phyloP scores from a whole-genome alignment of 2,329 filamentous ascomycete genomes.

The Podosphaera leucotricha region DNA sequence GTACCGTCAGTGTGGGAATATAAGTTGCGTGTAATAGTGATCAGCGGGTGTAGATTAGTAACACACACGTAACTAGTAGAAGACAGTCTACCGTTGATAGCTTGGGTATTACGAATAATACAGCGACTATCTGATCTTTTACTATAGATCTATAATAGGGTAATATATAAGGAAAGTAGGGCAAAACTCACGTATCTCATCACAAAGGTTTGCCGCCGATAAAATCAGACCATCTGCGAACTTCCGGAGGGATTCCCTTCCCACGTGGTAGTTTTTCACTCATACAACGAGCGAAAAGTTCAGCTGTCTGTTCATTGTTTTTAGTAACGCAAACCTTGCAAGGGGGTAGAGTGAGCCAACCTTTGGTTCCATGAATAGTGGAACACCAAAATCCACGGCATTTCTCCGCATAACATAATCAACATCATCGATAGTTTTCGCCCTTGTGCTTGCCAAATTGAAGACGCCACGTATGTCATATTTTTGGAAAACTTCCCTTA shows the following conservation, averaged over 20 bases:
- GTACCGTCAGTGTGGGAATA: too few species aligned
- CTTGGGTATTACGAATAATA: too few species aligned
- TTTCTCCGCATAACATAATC: constrained; percentile 98
- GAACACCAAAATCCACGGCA: constrained; percentile 93
- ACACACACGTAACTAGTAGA: too few species aligned
- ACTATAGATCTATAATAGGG: too few species aligned
- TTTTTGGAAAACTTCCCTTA: constrained; percentile 89
- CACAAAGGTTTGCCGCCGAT: constrained; percentile 67
- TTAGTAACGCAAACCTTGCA: neutral
- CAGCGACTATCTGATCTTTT: too few species aligned
- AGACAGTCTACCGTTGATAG: too few species aligned
- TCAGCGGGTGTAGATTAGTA: too few species aligned
- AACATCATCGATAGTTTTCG: constrained; percentile 65
- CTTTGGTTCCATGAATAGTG: constrained; percentile 96
- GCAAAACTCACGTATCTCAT: constrained; percentile 1
- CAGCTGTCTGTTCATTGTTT: constrained; percentile 46
- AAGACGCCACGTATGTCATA: constrained; percentile 91
- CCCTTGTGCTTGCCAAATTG: constrained; percentile 70
- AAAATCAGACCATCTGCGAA: constrained; percentile 87
- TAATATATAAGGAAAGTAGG: too few species aligned
- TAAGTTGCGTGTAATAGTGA: too few species aligned
- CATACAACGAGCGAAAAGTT: constrained; percentile 93
- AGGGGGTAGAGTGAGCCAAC: constrained; percentile 25
- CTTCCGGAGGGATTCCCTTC: constrained; percentile 62
- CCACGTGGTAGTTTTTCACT: constrained; percentile 71